Conservation (phyloP, 2,329 filamentous ascomycete species). For the Purpureocillium lavendulum region DNA sequence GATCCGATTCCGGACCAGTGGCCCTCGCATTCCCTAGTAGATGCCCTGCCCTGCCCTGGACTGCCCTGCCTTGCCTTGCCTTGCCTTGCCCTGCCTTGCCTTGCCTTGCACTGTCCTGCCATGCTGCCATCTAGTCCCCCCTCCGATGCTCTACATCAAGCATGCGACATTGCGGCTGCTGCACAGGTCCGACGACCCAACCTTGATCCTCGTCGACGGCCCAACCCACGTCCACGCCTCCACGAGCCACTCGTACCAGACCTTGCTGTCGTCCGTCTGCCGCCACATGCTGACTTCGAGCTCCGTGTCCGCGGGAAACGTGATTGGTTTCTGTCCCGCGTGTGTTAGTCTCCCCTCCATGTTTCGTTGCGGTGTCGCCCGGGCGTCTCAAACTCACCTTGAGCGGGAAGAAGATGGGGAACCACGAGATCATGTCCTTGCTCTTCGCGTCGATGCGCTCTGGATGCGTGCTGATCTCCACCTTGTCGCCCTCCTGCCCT, state of each 20-base stretch:
- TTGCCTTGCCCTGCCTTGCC: no score
- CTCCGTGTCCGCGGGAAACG: constrained; percentile 76
- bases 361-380: no score
- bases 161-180: constrained; percentile 63
- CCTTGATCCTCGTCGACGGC: constrained; percentile 52
- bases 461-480: constrained; percentile 89
- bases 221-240: constrained; percentile 68
- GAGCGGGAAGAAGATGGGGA: constrained; percentile 94
- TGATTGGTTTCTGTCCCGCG: constrained; percentile 61
- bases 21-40: no score
- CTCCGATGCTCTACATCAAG: constrained; percentile 45
- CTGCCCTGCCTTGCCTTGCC: no score
- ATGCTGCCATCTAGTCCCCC: no score
- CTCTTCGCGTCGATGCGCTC: constrained; percentile 89
- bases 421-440: constrained; percentile 98
- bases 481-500: constrained; percentile 35
- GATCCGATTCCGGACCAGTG: no score
- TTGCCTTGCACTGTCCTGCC: no score
- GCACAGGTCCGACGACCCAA: constrained; percentile 58
- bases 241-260: constrained; percentile 98
- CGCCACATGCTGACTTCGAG: constrained; percentile 92
- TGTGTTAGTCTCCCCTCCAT: not conserved
- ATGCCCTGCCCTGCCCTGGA: no score
- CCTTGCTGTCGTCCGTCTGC: constrained; percentile 87
- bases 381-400: constrained; percentile 75